These are phyloP conservation scores for Trifolium pratense DNA, from an alignment of 306 rosid genomes.

Conservation along the genomic window DNA sequence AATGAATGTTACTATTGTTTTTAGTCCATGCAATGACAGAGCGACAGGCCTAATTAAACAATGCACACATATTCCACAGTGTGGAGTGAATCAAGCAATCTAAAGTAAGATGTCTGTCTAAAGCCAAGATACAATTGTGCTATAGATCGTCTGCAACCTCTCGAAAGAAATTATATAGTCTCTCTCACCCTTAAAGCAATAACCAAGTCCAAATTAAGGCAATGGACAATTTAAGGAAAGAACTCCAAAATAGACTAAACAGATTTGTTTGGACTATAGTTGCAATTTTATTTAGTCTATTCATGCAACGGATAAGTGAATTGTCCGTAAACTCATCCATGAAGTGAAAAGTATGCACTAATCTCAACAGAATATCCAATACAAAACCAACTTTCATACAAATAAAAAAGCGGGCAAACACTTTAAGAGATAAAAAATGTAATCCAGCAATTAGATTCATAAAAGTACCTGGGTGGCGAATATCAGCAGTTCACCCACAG, in stretches of 20 bases:
- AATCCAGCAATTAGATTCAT: constrained; percentile 27
- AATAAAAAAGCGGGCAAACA: constrained; percentile 21
- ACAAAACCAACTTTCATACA: constrained; percentile 28
- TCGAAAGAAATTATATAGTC: constrained; percentile 30
- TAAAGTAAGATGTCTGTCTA: constrained; percentile 15
- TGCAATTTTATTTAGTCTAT: constrained; percentile 25
- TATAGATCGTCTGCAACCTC: constrained; percentile 16
- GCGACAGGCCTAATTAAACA: background rate
- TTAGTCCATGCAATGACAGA: background rate
- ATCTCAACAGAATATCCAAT: constrained; percentile 25
- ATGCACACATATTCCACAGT: no score
- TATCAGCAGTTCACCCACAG: constrained; percentile 82
- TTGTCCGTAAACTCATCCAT: constrained; percentile 11
- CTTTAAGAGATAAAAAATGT: constrained; percentile 23
- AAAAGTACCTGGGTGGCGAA: constrained; percentile 82
- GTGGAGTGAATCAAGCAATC: no score
- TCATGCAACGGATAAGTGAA: constrained; percentile 5
- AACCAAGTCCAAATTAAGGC: constrained; percentile 15
- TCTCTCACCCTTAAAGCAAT: background rate
- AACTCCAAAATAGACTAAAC: constrained; percentile 6
- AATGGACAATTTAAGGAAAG: constrained; percentile 2
- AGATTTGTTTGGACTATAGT: constrained; percentile 15
- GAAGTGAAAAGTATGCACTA: constrained; percentile 11
- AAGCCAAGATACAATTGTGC: constrained; percentile 23
- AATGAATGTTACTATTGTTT: background rate